Conservation (phyloP, 208 protist species). For the Naegleria lovaniensis region DNA sequence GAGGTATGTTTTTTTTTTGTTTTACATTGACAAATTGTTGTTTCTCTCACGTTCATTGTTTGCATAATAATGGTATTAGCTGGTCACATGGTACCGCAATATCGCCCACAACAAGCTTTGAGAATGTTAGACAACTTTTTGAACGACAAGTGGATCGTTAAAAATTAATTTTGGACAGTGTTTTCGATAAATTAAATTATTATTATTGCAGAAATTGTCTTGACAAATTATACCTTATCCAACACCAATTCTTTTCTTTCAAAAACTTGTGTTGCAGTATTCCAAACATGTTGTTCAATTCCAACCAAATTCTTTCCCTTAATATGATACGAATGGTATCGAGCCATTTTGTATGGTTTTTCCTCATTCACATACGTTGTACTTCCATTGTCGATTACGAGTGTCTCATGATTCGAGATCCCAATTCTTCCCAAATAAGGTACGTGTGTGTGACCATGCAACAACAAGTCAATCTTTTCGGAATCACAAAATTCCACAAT, state of each 20-base stretch:
- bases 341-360: neutral
- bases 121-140: neutral
- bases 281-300: neutral
- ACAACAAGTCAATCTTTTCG: neutral
- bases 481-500: neutral
- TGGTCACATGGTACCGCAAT: slow-evolving; percentile 16
- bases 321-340: neutral
- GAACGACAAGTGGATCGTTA: neutral
- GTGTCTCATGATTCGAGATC: neutral
- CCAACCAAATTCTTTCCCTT: neutral
- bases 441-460: neutral
- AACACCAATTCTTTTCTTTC: too few relatives aligned
- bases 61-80: neutral
- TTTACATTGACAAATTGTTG: too few relatives aligned
- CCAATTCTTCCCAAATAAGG: neutral
- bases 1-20: too few relatives aligned
- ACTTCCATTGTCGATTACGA: neutral
- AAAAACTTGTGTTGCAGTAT: neutral
- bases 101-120: neutral
- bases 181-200: too few relatives aligned
- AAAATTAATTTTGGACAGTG: too few relatives aligned
- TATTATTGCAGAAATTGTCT: too few relatives aligned
- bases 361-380: neutral
- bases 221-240: too few relatives aligned
- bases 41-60: too few relatives aligned